Percentiles rank a stretch among this genome's conserved stretches.
Conservation (phyloP, 768 basidiomycete species). For the Leccinum uliginosum region DNA sequence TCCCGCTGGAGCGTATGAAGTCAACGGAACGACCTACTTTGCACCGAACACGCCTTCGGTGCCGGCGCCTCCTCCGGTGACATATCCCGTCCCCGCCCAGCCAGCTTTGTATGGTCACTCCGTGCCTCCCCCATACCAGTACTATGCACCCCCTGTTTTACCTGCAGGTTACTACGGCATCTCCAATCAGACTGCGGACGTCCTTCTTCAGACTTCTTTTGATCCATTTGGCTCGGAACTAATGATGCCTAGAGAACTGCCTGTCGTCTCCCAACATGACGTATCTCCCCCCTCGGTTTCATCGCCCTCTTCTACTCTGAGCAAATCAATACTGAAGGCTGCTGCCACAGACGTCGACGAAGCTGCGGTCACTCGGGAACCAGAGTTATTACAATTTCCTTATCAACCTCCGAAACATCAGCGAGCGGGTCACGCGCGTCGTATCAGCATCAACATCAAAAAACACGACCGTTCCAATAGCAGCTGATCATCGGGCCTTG, state of each 20-base stretch:
- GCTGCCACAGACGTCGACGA: background rate
- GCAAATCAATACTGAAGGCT: background rate
- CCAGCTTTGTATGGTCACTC: constrained; percentile 5
- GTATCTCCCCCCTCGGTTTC: background rate
- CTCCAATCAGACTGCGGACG: background rate
- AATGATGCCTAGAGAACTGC: constrained; percentile 7
- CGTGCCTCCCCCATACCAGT: constrained; percentile 5
- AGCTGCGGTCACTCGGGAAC: constrained; percentile 1
- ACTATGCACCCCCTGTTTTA: constrained; percentile 8
- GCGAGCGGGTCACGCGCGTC: constrained; percentile 35
- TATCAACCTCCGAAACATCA: constrained; percentile 31
- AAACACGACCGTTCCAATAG: constrained; percentile 14
- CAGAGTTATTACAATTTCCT: constrained; percentile 24
- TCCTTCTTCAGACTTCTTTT: constrained; percentile 9
- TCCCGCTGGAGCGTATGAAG: constrained; percentile 17
- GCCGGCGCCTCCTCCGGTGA: constrained; percentile 1
- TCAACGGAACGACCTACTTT: constrained; percentile 31
- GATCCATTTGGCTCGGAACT: constrained; percentile 21
- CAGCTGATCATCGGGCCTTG: constrained; percentile 4
- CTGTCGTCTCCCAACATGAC: constrained; percentile 7
- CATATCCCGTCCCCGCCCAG: constrained; percentile 6
- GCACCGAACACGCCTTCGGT: constrained; percentile 1
- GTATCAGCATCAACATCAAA: constrained; percentile 37
- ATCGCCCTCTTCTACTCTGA: background rate
- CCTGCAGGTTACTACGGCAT: constrained; percentile 2